Conservation (phyloP, 2,329 filamentous ascomycete genomes). For the Ploettnerulaceae sp. region DNA sequence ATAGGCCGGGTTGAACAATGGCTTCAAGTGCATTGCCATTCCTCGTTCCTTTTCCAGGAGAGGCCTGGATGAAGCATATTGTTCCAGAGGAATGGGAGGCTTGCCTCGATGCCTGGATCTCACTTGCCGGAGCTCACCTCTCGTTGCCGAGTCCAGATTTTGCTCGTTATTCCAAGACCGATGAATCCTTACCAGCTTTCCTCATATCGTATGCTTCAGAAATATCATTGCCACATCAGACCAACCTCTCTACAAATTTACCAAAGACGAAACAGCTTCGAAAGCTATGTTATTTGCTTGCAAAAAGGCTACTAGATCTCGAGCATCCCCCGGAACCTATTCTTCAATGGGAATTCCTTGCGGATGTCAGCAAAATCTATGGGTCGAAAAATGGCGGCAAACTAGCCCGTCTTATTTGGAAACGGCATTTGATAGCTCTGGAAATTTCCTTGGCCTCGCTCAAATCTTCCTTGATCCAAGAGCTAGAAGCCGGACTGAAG, state of each 20-base stretch:
- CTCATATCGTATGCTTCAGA: conserved; percentile 63
- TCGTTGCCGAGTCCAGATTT: conserved; percentile 55
- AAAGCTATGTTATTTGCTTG: conserved; percentile 60
- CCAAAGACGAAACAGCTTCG: conserved; percentile 47
- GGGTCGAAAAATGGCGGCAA: conserved; percentile 55
- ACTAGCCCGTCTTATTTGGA: conserved; percentile 48
- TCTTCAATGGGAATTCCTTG: conserved; percentile 62
- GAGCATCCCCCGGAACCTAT: conserved; percentile 43
- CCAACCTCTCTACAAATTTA: not conserved
- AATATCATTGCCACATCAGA: conserved; percentile 37
- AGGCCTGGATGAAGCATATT: conserved; percentile 61
- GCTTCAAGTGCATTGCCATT: conserved; percentile 44
- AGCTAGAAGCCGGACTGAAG: conserved; percentile 57
- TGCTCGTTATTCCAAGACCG: conserved; percentile 42
- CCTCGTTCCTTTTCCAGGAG: conserved; percentile 72
- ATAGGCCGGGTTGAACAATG: no score
- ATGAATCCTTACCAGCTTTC: conserved; percentile 58
- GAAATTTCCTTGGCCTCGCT: conserved; percentile 52
- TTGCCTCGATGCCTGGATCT: conserved; percentile 71
- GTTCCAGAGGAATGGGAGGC: conserved; percentile 68
- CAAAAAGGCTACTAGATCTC: conserved; percentile 49
- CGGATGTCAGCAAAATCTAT: conserved; percentile 63
- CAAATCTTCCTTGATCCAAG: conserved; percentile 57
- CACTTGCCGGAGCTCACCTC: conserved; percentile 61
- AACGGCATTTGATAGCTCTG: conserved; percentile 43